phyloP scores from a whole-genome alignment of 306 rosid species.

The Prinsepia uniflora region DNA sequence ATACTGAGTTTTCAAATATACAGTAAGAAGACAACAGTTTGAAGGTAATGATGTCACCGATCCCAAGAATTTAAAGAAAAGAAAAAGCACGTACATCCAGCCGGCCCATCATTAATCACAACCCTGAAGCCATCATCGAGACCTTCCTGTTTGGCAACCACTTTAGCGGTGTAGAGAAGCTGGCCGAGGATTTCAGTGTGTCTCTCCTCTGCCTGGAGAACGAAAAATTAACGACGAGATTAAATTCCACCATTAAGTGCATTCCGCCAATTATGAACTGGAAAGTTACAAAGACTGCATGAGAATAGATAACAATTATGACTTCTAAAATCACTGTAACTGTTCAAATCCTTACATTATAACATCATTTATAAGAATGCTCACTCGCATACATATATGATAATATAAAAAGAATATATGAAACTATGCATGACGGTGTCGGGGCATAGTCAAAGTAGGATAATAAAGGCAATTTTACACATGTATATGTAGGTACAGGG shows the following conservation, averaged over 20 bases:
- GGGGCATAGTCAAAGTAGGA: neutral
- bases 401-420: neutral
- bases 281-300: neutral
- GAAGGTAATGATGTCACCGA: neutral
- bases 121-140: no score
- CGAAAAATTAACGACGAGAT: no score
- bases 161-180: no score
- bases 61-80: neutral
- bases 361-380: neutral
- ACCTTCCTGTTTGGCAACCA: no score
- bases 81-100: constrained; percentile 60
- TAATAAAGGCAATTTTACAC: neutral
- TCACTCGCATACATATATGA: neutral
- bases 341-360: neutral
- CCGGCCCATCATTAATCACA: constrained; percentile 74
- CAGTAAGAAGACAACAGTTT: neutral
- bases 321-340: neutral
- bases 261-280: neutral
- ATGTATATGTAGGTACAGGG: neutral
- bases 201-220: no score
- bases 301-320: neutral
- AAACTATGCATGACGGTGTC: neutral
- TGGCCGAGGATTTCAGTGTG: no score
- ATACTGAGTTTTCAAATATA: neutral
- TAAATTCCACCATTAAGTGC: neutral